Evolutionary conservation across 2,329 filamentous ascomycete genomes (phyloP).

Genomic region (Lojkania enalia): DNA sequence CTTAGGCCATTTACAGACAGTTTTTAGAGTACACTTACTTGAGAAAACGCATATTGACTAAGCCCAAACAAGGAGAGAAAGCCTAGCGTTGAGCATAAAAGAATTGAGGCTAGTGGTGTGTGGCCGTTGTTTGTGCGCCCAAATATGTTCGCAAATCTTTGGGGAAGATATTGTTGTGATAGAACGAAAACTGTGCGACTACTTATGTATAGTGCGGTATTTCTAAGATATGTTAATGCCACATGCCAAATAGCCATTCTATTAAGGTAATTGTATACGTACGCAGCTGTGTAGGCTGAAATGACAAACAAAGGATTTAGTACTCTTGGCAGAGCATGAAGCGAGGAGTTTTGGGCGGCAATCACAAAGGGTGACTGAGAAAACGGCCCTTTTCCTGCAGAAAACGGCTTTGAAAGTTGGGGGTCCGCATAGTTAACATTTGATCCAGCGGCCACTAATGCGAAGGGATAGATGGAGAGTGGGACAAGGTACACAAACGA

Average conservation of each 20-base stretch:
- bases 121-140: conserved; percentile 37
- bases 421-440: conserved; percentile 37
- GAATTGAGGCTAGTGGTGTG: conserved; percentile 34
- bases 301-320: conserved; percentile 36
- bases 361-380: conserved; percentile 35
- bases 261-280: conserved; percentile 6
- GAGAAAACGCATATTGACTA: conserved; percentile 22
- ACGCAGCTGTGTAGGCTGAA: conserved; percentile 38
- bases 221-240: conserved; percentile 17
- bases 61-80: conserved; percentile 32
- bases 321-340: conserved; percentile 24
- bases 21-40: conserved; percentile 17
- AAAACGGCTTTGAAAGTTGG: conserved; percentile 25
- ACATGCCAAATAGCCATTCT: background rate
- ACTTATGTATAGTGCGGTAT: conserved; percentile 35
- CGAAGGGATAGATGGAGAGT: conserved; percentile 29
- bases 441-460: conserved; percentile 29
- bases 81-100: conserved; percentile 31
- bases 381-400: conserved; percentile 8
- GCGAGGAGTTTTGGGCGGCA: conserved; percentile 26
- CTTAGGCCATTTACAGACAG: background rate
- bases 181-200: conserved; percentile 36
- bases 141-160: conserved; percentile 21
- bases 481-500: conserved; percentile 38
- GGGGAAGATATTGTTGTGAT: conserved; percentile 25